phyloP scores from a whole-genome alignment of 192 early-diverging fungal species.

The Backusella macrospora region DNA sequence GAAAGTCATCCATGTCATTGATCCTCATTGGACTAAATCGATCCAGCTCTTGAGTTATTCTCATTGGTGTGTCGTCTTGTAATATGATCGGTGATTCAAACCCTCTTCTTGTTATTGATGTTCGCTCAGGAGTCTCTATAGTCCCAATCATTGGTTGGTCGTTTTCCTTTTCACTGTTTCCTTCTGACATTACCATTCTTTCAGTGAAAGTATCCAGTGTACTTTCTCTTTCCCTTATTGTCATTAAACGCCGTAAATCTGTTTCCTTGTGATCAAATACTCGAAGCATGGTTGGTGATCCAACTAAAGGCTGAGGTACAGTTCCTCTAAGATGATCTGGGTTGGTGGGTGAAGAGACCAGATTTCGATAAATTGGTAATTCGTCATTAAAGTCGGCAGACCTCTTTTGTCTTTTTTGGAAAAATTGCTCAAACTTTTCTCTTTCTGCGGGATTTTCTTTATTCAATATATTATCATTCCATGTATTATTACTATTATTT shows the following conservation, averaged over 20 bases:
- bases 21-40: slow-evolving; percentile 2
- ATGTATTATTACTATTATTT: background rate
- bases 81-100: background rate
- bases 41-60: background rate
- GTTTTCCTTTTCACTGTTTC: background rate
- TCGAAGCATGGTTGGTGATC: background rate
- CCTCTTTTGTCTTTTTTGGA: background rate
- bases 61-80: background rate
- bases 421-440: background rate
- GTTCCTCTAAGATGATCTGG: background rate
- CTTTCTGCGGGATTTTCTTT: background rate
- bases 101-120: background rate
- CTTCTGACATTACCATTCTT: background rate
- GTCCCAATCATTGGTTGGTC: background rate
- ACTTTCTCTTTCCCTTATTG: background rate
- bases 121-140: background rate
- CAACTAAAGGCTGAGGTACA: background rate
- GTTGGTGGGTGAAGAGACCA: background rate
- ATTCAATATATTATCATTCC: slow-evolving; percentile 2
- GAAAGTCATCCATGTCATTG: background rate
- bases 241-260: background rate
- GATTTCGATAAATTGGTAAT: background rate
- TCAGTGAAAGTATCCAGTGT: background rate
- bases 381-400: background rate
- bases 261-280: background rate